Base-by-base conservation (phyloP, 2,329 filamentous ascomycete species). In the Penicillium sp. region DNA sequence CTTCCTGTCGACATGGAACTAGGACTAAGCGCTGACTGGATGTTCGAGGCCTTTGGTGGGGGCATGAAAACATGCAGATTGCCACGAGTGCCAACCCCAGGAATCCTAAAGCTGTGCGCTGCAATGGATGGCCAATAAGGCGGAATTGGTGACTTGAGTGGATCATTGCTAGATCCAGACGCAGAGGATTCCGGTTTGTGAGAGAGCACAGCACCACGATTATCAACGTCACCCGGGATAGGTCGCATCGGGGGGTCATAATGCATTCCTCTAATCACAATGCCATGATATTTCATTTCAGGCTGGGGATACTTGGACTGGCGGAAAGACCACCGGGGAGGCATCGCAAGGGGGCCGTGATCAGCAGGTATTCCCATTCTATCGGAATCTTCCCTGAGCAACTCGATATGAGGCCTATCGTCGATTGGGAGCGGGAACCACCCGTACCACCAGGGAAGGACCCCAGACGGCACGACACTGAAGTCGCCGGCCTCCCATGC, bases 161-260 rank as follows among this genome's bases (percentile, higher is more conserved):
- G 28, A 25, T 63, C 62, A 30, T 58, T 55, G 31, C 52, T 59
- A 14, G 48, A 16, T 3, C 14, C 36, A 19, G 2, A 31, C 33
- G 5, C 44, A 14, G 14, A 38, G 6, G 30, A 53, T 51, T 25
- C 30, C 28, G 11, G 45, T 40, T n/a, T 50, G 46, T 19, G 37
- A 9, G 19, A 19, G 10, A 55, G n/a, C 2, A 30, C 67, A 57
- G 38, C 67, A 58, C 81, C 78, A 57, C 75, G 75, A 79, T 80
- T 81, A 50, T 78, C 78, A 16, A 78, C 67, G 63, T 80, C 78
- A 12, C 67, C 64, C 11, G 57, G 68, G 57, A 25, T 57, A 45
- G 9, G 44, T 48, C 17, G 45, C 30, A 47, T 47, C 50, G 45
- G 51, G 55, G 44, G 45, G 51, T 19, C 44, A n/a, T 42, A 33